Conservation (phyloP, 441 rosid species). For the Syzygium syzygioides region DNA sequence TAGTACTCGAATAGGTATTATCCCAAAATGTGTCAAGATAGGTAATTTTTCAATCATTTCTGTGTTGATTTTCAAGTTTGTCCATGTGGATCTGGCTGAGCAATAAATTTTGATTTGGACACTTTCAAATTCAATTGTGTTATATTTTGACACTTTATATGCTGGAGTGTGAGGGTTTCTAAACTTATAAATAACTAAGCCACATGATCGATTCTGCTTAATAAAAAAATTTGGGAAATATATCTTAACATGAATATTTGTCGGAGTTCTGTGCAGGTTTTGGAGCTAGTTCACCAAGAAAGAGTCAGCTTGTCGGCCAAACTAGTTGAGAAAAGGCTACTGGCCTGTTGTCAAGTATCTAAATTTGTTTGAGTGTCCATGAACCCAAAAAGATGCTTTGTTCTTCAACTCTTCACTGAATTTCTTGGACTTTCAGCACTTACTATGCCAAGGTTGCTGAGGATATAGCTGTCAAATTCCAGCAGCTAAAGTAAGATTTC, state of each 20-base stretch:
- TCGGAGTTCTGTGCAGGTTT: slow-evolving; percentile 16
- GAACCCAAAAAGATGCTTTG: background rate
- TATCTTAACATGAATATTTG: background rate
- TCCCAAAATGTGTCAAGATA: background rate
- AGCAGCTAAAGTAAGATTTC: slow-evolving; percentile 49
- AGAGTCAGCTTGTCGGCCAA: slow-evolving; percentile 39
- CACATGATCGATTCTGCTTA: background rate
- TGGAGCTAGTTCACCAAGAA: slow-evolving; percentile 64
- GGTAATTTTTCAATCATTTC: background rate
- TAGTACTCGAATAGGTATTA: background rate
- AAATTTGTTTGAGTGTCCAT: background rate
- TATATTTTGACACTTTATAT: background rate
- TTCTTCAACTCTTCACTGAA: slow-evolving; percentile 5
- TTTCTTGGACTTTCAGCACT: slow-evolving; percentile 22
- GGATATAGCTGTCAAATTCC: slow-evolving; percentile 39
- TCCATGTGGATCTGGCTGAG: background rate
- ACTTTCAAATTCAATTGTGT: background rate
- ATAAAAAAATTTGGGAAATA: background rate
- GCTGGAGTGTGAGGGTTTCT: background rate
- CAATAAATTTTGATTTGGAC: background rate
- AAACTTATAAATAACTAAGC: background rate
- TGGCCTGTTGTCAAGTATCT: slow-evolving; percentile 1
- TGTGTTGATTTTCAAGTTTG: background rate
- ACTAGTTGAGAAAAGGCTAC: slow-evolving; percentile 46
- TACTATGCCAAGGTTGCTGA: slow-evolving; percentile 46